phyloP scores from a whole-genome alignment of 2,329 filamentous ascomycete genomes.

The Claviceps maximensis region DNA sequence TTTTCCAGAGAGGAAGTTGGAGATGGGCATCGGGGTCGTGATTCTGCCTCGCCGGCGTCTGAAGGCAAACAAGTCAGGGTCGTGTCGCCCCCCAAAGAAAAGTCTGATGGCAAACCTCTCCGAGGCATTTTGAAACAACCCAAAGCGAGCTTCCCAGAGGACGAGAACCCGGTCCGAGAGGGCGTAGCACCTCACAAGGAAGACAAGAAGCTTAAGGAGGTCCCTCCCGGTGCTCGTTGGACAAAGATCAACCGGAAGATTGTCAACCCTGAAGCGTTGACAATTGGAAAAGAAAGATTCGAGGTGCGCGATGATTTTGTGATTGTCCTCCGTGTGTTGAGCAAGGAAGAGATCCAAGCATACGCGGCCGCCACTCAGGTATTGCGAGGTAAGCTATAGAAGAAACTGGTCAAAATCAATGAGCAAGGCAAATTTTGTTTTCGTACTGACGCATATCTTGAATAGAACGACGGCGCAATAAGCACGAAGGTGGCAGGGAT shows the following conservation, averaged over 20 bases:
- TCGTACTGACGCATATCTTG: neutral
- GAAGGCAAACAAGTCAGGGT: slow-evolving; percentile 46
- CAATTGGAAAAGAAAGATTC: slow-evolving; percentile 76
- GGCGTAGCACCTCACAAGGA: slow-evolving; percentile 92
- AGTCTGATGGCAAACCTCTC: slow-evolving; percentile 53
- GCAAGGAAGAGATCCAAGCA: slow-evolving; percentile 77
- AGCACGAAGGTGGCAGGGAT: slow-evolving; percentile 24
- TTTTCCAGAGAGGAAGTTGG: neutral
- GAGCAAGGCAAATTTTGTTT: neutral
- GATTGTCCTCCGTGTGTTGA: slow-evolving; percentile 78
- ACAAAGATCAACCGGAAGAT: slow-evolving; percentile 82
- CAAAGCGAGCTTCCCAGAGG: slow-evolving; percentile 72
- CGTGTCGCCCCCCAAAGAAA: slow-evolving; percentile 56
- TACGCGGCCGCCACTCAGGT: slow-evolving; percentile 72
- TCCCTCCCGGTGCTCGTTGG: slow-evolving; percentile 72
- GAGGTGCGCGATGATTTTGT: slow-evolving; percentile 90
- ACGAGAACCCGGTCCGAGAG: slow-evolving; percentile 69
- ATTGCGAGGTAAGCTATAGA: slow-evolving; percentile 51
- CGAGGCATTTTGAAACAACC: slow-evolving; percentile 81
- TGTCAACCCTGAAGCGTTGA: slow-evolving; percentile 79
- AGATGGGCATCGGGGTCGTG: slow-evolving; percentile 29
- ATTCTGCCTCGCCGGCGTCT: slow-evolving; percentile 17
- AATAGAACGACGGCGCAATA: slow-evolving; percentile 20
- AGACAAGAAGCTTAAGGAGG: slow-evolving; percentile 56
- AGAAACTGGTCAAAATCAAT: too few relatives aligned